phyloP scores from a whole-genome alignment of 2,329 filamentous ascomycete species.

The Aureobasidium sp. region DNA sequence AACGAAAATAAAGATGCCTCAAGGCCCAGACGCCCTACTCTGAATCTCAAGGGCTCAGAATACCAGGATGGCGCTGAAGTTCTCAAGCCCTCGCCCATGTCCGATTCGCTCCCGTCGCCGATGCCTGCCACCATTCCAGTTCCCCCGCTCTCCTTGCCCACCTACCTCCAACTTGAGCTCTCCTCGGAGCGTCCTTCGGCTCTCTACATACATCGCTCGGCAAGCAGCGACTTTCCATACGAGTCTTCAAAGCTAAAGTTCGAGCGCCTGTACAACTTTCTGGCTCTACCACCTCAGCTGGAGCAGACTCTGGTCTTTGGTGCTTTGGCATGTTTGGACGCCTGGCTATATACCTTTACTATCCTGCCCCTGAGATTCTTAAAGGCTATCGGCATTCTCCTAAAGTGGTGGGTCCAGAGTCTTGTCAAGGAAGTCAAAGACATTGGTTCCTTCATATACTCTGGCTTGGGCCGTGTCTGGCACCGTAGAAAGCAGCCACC shows the following conservation, averaged over 20 bases:
- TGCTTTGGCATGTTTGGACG: slow-evolving; percentile 81
- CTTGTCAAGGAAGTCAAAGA: slow-evolving; percentile 62
- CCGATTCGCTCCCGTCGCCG: slow-evolving; percentile 39
- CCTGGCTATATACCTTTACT: slow-evolving; percentile 94
- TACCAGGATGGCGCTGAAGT: slow-evolving; percentile 14
- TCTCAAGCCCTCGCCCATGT: slow-evolving; percentile 25
- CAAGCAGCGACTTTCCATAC: slow-evolving; percentile 59
- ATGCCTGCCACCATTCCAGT: slow-evolving; percentile 48
- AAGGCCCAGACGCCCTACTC: slow-evolving; percentile 15
- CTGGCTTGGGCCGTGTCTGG: slow-evolving; percentile 74
- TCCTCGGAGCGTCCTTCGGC: slow-evolving; percentile 52
- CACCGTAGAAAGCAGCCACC: slow-evolving; percentile 23
- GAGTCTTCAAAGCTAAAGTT: slow-evolving; percentile 90
- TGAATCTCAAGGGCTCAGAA: slow-evolving; percentile 28
- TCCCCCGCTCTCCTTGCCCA: slow-evolving; percentile 54
- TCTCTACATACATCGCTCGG: slow-evolving; percentile 53
- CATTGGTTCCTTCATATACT: slow-evolving; percentile 67
- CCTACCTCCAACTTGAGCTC: slow-evolving; percentile 57
- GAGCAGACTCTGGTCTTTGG: slow-evolving; percentile 84
- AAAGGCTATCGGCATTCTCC: slow-evolving; percentile 67
- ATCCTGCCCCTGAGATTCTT: slow-evolving; percentile 84
- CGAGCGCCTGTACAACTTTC: slow-evolving; percentile 80
- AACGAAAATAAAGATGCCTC: slow-evolving; percentile 4
- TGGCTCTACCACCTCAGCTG: slow-evolving; percentile 70
- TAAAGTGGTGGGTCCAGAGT: slow-evolving; percentile 69